Base-by-base conservation (phyloP, 768 basidiomycete species). In the Boletus barrowsii region DNA sequence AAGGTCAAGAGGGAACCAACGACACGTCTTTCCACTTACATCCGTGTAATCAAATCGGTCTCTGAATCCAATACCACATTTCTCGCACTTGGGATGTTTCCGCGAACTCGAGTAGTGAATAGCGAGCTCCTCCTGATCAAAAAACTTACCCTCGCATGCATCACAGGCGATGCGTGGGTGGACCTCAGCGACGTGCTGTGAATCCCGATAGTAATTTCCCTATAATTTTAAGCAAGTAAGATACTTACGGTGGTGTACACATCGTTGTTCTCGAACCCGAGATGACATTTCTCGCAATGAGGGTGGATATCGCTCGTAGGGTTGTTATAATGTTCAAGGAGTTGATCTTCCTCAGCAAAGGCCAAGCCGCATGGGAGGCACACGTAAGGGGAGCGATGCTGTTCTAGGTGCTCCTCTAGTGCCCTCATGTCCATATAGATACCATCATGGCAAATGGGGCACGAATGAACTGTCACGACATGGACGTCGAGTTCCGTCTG, bases 91-190 rank as follows among this genome's bases (percentile, higher is more conserved):
- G 18, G 67, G 70, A 37, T 71, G 64, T 26, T 58, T 67, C 43
- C 48, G 55, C 36, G 71, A 72, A 47, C 45, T 54, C 40, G 42
- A 45, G 39, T 73, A 67, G 39, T 72, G 70, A n/a, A 18, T 10
- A 20, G 59, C 46, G 22, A 72, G 60, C 37, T 63, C 63, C 26
- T 54, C 59, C 1, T 29, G 57, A 42, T 68, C 68, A 29, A 63
- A 62, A n/a, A 59, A 15, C 40, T 57, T 53, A 9, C 62, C 56
- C 7, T 63, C 63, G 22, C 68, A 72, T 14, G 54, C 48, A 29
- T 60, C 70, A 55, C 77, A 78, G 47, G 67, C 58, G 10, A 72
- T 48, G 40, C 71, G 72, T 10, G 73, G 70, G 58, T 80, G 79
- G 2, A 41, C 53, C 20, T 63, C 62, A n/a, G 64, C 55, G n/a